These are phyloP conservation scores for Phalaenopsis hybrid DNA, from an alignment of 116 monocot genomes.

Conservation along the genomic window DNA sequence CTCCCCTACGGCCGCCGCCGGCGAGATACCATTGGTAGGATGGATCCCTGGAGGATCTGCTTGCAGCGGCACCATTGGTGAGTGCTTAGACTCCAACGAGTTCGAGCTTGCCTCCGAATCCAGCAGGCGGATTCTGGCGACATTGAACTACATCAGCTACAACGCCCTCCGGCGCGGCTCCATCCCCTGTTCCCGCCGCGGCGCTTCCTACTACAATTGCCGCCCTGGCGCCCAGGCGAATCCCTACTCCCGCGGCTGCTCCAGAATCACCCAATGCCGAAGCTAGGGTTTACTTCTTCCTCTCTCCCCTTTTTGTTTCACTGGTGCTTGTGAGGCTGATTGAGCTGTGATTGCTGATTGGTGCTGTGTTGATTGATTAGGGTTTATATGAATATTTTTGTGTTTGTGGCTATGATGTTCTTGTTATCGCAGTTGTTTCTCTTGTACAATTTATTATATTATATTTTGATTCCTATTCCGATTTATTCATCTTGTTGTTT, in stretches of 20 bases:
- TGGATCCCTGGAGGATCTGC: slow-evolving; percentile 3
- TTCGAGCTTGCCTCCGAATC: slow-evolving; percentile 16
- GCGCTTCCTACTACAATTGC: slow-evolving; percentile 56
- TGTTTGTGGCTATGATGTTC: neutral
- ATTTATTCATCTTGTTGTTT: neutral
- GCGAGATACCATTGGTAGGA: neutral
- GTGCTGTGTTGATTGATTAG: neutral
- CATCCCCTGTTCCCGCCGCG: slow-evolving; percentile 40
- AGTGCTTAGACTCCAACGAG: slow-evolving; percentile 6
- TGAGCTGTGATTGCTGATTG: neutral
- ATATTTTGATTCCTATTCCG: neutral
- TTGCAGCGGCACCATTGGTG: neutral
- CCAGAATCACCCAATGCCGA: slow-evolving; percentile 31
- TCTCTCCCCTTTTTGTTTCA: neutral
- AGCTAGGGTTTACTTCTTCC: slow-evolving; percentile 8
- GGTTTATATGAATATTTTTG: neutral
- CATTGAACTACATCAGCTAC: slow-evolving; percentile 29
- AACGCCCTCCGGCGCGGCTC: slow-evolving; percentile 26
- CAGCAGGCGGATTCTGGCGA: slow-evolving; percentile 27
- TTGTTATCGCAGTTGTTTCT: neutral
- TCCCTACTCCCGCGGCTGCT: slow-evolving; percentile 43
- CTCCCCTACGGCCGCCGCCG: neutral
- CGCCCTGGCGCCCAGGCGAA: slow-evolving; percentile 37
- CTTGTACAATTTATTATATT: slow-evolving; percentile 6
- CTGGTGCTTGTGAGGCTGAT: neutral